Percentiles rank a stretch among this genome's conserved stretches.
Conservation (phyloP, 129 eudicot species). For the Flaveria brownii region DNA sequence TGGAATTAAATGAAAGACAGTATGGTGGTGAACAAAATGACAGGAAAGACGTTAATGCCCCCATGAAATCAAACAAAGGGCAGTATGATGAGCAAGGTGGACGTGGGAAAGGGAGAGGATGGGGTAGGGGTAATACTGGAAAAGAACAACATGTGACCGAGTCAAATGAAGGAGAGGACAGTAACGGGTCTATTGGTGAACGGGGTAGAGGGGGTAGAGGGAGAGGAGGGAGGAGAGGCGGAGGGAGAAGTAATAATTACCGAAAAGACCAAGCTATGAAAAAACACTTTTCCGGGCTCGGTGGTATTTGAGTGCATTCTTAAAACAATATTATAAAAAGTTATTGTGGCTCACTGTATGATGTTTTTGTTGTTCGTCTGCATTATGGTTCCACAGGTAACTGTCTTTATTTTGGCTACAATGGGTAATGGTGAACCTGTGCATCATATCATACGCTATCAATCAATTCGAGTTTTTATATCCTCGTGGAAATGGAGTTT, state of each 20-base stretch:
- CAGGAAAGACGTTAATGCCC: slow-evolving; percentile 48
- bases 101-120: slow-evolving; percentile 38
- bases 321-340: neutral
- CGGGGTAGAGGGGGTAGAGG: slow-evolving; percentile 33
- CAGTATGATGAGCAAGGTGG: slow-evolving; percentile 31
- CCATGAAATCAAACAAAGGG: slow-evolving; percentile 40
- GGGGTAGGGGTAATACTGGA: slow-evolving; percentile 32
- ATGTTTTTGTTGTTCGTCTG: neutral
- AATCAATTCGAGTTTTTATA: neutral
- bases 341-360: neutral
- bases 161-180: slow-evolving; percentile 33
- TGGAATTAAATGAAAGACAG: slow-evolving; percentile 42
- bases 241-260: slow-evolving; percentile 51
- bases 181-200: slow-evolving; percentile 18
- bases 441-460: neutral
- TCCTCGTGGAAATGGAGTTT: neutral
- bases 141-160: slow-evolving; percentile 12
- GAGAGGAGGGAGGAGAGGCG: slow-evolving; percentile 39
- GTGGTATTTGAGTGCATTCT: slow-evolving; percentile 28
- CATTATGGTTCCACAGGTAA: slow-evolving; percentile 11
- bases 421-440: slow-evolving; percentile 15
- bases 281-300: slow-evolving; percentile 65
- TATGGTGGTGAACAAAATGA: slow-evolving; percentile 27
- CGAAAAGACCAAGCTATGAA: slow-evolving; percentile 79
- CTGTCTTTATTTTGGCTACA: slow-evolving; percentile 8